A percentile compares a stretch with the other conserved stretches of the same genome.
Conservation (phyloP, 257 asterid genomes). For the Solanum pennellii region DNA sequence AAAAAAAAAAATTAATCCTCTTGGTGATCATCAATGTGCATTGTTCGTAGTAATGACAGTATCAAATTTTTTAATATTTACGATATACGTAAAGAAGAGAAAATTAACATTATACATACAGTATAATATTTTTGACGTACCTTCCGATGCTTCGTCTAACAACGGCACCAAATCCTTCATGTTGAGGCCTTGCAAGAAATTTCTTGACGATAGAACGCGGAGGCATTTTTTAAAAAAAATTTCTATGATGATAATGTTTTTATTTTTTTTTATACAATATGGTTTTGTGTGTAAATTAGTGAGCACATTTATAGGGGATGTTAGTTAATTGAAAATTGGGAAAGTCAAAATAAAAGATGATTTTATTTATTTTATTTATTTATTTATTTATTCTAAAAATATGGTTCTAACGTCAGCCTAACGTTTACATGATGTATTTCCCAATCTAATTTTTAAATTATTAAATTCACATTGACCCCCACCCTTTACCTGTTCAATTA, state of each 20-base stretch:
- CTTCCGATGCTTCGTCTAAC: conserved; percentile 94
- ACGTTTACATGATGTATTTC: not conserved
- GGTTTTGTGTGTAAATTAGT: not conserved
- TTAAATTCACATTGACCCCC: not conserved
- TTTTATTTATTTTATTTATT: not conserved
- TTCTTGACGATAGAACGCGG: conserved; percentile 62
- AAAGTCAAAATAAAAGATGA: not conserved
- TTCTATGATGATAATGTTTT: not conserved
- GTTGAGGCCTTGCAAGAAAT: conserved; percentile 71
- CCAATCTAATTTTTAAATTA: not conserved
- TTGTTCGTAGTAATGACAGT: not conserved
- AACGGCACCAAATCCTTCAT: conserved; percentile 81
- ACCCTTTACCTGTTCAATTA: not conserved
- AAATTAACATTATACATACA: not conserved
- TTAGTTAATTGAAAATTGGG: not conserved
- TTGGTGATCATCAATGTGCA: not conserved
- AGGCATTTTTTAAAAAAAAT: not conserved
- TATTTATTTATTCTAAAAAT: not conserved
- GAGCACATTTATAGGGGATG: conserved; percentile 7
- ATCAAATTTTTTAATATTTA: not conserved
- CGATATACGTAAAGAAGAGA: not conserved
- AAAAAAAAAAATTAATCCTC: not conserved
- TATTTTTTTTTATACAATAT: not conserved
- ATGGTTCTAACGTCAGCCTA: not conserved
- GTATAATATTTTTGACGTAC: conserved; percentile 3